Evolutionary conservation across 805 yeast genomes (phyloP).

Genomic region (Metschnikowia borealis): DNA sequence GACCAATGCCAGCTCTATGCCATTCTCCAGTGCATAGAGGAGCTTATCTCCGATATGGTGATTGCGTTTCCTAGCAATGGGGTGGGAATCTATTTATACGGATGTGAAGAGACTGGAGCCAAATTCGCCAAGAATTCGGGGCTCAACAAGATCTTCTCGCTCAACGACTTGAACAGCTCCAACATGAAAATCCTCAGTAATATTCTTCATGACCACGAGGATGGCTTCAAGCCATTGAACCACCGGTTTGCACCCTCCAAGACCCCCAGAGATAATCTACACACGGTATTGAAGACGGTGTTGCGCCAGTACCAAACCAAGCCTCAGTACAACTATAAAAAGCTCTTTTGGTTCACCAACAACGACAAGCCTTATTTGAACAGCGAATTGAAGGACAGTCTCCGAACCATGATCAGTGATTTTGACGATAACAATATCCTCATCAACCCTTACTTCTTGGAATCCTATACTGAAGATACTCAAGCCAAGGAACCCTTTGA

Average conservation of each 20-base stretch:
- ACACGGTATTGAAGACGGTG: constrained; percentile 44
- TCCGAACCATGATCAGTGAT: constrained; percentile 59
- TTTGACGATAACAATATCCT: constrained; percentile 49
- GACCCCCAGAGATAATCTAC: constrained; percentile 24
- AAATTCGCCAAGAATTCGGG: constrained; percentile 34
- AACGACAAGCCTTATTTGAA: constrained; percentile 62
- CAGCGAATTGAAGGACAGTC: constrained; percentile 40
- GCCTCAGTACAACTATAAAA: constrained; percentile 49
- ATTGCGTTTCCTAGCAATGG: constrained; percentile 67
- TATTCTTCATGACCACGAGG: constrained; percentile 41
- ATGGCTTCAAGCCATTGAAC: constrained; percentile 11
- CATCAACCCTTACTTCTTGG: constrained; percentile 62
- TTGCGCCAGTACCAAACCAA: constrained; percentile 51
- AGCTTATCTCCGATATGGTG: constrained; percentile 62
- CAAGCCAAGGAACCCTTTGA: constrained; percentile 27
- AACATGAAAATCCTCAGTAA: constrained; percentile 56
- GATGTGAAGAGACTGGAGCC: constrained; percentile 33
- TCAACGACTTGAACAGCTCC: constrained; percentile 51
- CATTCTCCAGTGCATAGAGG: constrained; percentile 54
- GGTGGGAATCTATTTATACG: constrained; percentile 66
- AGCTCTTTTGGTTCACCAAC: constrained; percentile 70
- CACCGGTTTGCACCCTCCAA: constrained; percentile 13
- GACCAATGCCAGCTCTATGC: constrained; percentile 44
- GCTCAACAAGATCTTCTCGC: constrained; percentile 46
- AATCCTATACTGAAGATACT: constrained; percentile 7